Conservation (phyloP, 257 asterid species). For the Haberlea rhodopensis region DNA sequence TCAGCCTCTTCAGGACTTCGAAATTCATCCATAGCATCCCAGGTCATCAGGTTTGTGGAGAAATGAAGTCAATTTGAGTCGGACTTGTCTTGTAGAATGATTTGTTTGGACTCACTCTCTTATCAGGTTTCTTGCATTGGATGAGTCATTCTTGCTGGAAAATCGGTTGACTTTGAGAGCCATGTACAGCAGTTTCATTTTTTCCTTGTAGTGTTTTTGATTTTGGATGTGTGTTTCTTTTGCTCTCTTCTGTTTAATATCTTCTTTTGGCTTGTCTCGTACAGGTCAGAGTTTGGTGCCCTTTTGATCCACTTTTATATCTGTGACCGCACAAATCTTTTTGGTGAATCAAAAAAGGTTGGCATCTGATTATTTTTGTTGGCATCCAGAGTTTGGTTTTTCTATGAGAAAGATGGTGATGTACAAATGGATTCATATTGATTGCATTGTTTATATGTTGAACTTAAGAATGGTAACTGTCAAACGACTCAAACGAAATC, state of each 20-base stretch:
- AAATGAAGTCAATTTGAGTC: constrained; percentile 14
- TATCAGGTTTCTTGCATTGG: constrained; percentile 70
- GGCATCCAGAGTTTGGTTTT: not conserved
- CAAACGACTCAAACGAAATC: too few species aligned
- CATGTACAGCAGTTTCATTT: constrained; percentile 46
- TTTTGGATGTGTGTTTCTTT: constrained; percentile 6
- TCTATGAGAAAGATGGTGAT: not conserved
- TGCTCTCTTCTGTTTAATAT: constrained; percentile 16
- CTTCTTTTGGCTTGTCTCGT: constrained; percentile 24
- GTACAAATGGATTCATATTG: not conserved
- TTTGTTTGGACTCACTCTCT: constrained; percentile 18
- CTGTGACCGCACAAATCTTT: constrained; percentile 82
- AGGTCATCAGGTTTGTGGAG: constrained; percentile 52
- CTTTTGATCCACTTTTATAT: constrained; percentile 69
- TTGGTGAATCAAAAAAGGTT: constrained; percentile 88
- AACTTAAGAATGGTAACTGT: not conserved
- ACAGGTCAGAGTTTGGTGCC: constrained; percentile 88
- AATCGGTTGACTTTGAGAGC: constrained; percentile 79
- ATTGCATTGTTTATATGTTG: not conserved
- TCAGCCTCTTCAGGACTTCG: constrained; percentile 51
- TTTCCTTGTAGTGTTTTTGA: constrained; percentile 16
- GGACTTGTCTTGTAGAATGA: constrained; percentile 21
- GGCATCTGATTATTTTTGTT: not conserved
- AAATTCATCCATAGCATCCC: constrained; percentile 60
- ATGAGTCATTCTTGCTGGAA: constrained; percentile 72